phyloP scores from a whole-genome alignment of 257 asterid species.

The Cordia subcordata region DNA sequence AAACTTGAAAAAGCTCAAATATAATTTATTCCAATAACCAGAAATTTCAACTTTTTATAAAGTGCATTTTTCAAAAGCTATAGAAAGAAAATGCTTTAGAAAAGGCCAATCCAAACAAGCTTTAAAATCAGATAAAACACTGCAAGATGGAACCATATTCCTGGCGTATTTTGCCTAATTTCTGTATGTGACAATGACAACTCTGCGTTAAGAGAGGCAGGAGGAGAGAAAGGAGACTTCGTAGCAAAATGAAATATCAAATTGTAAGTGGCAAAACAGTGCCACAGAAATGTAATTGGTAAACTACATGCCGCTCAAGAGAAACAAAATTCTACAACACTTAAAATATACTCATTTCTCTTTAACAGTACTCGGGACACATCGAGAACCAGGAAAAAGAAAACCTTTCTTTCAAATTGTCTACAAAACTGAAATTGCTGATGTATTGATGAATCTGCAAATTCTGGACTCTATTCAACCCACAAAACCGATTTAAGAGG shows the following conservation, averaged over 20 bases:
- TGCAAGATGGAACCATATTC: no score
- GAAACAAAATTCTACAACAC: background rate
- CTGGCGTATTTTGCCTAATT: no score
- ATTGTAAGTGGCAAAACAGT: no score
- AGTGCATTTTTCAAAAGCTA: no score
- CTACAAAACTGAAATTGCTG: slow-evolving; percentile 7
- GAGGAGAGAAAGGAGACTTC: background rate
- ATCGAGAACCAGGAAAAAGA: background rate
- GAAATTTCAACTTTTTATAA: no score
- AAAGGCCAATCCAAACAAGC: no score
- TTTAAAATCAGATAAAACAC: no score
- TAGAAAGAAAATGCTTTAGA: no score
- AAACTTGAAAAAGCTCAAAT: no score
- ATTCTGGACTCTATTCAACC: slow-evolving; percentile 1
- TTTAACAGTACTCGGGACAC: background rate
- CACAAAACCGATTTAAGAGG: background rate
- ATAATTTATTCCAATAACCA: no score
- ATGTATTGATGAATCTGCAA: background rate
- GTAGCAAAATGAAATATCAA: background rate
- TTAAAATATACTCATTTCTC: background rate
- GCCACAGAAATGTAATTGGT: background rate
- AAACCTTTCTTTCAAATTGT: background rate
- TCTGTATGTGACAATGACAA: no score
- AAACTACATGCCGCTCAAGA: background rate
- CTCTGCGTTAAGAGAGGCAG: no score